Evolutionary conservation across 192 early-diverging fungal species (phyloP), one percentile per base, ranked within the genome.

Genomic region (Pilaira anomala): DNA sequence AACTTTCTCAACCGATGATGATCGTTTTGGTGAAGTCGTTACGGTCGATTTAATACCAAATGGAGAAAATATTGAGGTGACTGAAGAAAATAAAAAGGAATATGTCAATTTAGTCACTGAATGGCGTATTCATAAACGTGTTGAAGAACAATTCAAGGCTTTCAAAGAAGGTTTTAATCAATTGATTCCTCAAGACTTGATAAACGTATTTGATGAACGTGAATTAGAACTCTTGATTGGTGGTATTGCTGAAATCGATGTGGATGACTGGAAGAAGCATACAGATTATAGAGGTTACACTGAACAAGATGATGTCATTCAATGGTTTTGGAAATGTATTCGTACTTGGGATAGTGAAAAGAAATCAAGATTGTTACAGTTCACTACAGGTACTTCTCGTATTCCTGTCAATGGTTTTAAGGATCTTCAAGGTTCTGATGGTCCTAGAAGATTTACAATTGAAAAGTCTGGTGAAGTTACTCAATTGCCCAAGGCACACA

Each of bases 371-470:
- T 66, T 98, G 64, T 81, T 98, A 44, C 96, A 98, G 80, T 98
- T 98, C 75, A 93, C 95, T 1, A 98, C 96, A 6, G 96, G 96
- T 28, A 98, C 96, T 0, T 96, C 93, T 14, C 88, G 96, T 39
- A 96, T 98, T 63, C 96, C 96, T 9, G 95, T 98, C 69, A 98
- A 97, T 63, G 96, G 96, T 6, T 98, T 98, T 78, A 98, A 96
- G 71, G 96, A 98, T 69, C 73, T 98, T 45, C 96, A 98, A 76
- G 96, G 96, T 33, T 88, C 85, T 65, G 96, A 98, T 75, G 96
- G 96, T 0, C 96, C 96, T 4, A 78, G 96, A 41, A 80, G 92
- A 39, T 98, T 98, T 69, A 96, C 93, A 0, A 92, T 98, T 58
- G 96, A 98, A 71, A 96, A 95, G 74, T 83, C 90, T 14, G 95